Conservation (phyloP, 495 filamentous ascomycete species). For the Neurospora sp. region DNA sequence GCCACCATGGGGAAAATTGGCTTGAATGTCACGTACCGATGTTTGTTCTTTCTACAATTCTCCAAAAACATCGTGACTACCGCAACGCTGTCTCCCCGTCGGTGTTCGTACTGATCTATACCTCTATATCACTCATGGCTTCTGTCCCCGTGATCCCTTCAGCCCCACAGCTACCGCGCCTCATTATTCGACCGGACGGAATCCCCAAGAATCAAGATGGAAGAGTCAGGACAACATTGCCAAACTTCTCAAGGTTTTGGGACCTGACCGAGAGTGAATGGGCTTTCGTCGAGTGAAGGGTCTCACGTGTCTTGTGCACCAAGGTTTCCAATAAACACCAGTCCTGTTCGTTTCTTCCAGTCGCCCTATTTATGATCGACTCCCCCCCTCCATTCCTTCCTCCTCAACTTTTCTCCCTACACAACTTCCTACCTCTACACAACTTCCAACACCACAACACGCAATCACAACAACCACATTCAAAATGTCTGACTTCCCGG, state of each 20-base stretch:
- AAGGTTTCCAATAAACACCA: not conserved
- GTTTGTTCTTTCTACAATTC: not conserved
- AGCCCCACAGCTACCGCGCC: not conserved
- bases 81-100: not conserved
- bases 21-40: too few relatives aligned
- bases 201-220: not conserved
- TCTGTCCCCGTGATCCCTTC: not conserved
- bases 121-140: not conserved
- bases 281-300: not conserved
- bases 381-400: not conserved
- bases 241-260: not conserved
- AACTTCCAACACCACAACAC: not conserved
- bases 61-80: not conserved
- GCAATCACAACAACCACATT: not conserved
- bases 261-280: not conserved
- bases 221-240: not conserved
- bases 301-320: not conserved
- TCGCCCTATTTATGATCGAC: not conserved
- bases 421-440: too few relatives aligned
- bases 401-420: not conserved
- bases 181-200: not conserved
- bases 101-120: too few relatives aligned
- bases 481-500: not conserved
- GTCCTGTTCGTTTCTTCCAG: not conserved
- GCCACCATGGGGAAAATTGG: fast-evolving